Percentiles rank a stretch among this genome's conserved stretches.
Evolutionary conservation across 208 protist genomes (phyloP).

Genomic region (Leishmania gerbilli): DNA sequence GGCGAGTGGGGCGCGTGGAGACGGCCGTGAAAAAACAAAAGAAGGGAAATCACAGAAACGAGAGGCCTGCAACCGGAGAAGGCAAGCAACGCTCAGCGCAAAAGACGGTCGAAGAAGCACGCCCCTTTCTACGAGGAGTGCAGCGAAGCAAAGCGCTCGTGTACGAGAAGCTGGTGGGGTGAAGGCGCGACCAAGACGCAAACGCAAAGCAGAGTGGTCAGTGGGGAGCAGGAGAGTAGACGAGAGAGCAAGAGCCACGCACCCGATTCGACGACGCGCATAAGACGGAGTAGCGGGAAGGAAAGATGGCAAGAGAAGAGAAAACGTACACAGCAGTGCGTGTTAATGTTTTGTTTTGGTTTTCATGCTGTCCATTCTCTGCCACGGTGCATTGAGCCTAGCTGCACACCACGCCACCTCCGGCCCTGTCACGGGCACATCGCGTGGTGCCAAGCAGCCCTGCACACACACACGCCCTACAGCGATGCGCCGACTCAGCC

Average conservation of each 20-base stretch:
- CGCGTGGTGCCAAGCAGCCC: neutral
- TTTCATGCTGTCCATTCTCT: too few relatives aligned
- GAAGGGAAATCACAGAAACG: neutral
- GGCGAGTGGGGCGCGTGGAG: neutral
- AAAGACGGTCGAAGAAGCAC: neutral
- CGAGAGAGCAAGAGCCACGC: neutral
- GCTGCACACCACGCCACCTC: neutral
- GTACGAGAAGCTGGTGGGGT: neutral
- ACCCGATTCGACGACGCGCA: neutral
- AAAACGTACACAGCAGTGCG: neutral
- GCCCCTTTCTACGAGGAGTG: neutral
- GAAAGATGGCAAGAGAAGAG: neutral
- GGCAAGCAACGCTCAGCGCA: neutral
- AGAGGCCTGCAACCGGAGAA: neutral
- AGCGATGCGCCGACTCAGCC: neutral
- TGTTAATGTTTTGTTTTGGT: neutral
- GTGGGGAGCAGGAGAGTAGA: neutral
- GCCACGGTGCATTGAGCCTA: too few relatives aligned
- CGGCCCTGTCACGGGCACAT: neutral
- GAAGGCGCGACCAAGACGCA: neutral
- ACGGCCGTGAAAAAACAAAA: neutral
- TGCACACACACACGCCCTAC: neutral
- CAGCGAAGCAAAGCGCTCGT: neutral
- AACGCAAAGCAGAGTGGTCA: neutral
- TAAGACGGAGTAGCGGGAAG: neutral